A percentile compares a stretch with the other conserved stretches of the same genome.
phyloP scores from a whole-genome alignment of 2,329 filamentous ascomycete genomes.

The Monosporascus ibericus region DNA sequence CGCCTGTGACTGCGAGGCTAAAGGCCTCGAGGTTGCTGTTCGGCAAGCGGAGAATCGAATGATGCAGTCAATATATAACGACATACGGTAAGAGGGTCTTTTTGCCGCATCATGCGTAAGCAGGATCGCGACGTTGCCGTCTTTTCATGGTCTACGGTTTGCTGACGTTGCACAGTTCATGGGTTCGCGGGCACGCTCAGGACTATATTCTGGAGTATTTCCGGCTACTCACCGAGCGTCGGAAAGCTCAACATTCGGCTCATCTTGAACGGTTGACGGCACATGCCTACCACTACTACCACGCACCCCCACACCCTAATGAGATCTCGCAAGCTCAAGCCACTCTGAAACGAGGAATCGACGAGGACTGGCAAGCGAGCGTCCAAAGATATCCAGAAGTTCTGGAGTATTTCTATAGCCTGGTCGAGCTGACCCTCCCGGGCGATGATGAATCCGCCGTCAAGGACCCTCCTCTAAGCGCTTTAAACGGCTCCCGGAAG shows the following conservation, averaged over 20 bases:
- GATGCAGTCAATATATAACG: conserved; percentile 56
- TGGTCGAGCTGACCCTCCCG: conserved; percentile 62
- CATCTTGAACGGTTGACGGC: conserved; percentile 51
- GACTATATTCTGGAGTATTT: conserved; percentile 65
- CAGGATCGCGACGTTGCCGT: background rate
- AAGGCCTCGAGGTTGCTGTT: conserved; percentile 56
- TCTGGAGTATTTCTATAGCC: conserved; percentile 72
- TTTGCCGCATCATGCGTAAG: conserved; percentile 1
- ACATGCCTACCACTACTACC: conserved; percentile 52
- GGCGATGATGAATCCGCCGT: conserved; percentile 54
- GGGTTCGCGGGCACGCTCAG: conserved; percentile 60
- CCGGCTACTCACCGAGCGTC: conserved; percentile 52
- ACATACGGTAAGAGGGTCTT: conserved; percentile 50
- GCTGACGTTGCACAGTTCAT: conserved; percentile 38
- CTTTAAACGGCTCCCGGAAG: conserved; percentile 44
- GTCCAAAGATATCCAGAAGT: conserved; percentile 75
- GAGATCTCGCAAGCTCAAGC: conserved; percentile 60
- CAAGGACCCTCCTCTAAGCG: conserved; percentile 54
- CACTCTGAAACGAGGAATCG: conserved; percentile 65
- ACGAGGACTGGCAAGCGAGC: conserved; percentile 71
- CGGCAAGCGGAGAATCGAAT: conserved; percentile 57
- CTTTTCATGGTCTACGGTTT: background rate
- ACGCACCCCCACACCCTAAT: conserved; percentile 50
- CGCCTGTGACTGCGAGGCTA: conserved; percentile 61
- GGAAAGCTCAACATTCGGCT: conserved; percentile 49